Percentiles rank a stretch among this genome's conserved stretches.
Evolutionary conservation across 2,329 filamentous ascomycete genomes (phyloP).

Genomic region (Biscogniauxia sp.): DNA sequence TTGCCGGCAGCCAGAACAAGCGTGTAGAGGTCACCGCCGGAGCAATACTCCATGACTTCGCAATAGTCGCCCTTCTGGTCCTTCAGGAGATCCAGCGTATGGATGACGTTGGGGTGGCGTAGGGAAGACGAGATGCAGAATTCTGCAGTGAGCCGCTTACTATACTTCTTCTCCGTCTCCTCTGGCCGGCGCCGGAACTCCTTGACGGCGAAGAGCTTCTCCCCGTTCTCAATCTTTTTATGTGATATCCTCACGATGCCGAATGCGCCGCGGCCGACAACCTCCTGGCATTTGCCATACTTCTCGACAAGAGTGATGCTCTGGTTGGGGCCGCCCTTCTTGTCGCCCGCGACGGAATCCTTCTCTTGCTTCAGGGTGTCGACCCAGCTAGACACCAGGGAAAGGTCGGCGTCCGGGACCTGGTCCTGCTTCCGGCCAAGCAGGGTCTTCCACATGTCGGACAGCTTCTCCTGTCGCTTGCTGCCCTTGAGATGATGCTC

Average conservation of each 20-base stretch:
- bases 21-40: constrained; percentile 92
- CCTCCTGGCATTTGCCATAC: constrained; percentile 97
- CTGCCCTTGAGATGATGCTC: constrained; percentile 86
- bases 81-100: constrained; percentile 91
- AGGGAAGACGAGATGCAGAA: constrained; percentile 98
- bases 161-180: constrained; percentile 95
- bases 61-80: constrained; percentile 97
- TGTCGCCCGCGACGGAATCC: constrained; percentile 71
- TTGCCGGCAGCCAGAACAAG: constrained; percentile 88
- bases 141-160: constrained; percentile 93
- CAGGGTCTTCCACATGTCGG: constrained; percentile 84
- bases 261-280: constrained; percentile 93
- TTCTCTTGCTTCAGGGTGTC: constrained; percentile 89
- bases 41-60: constrained; percentile 99
- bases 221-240: constrained; percentile 84
- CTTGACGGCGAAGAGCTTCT: constrained; percentile 96
- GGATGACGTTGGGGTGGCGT: constrained; percentile 95
- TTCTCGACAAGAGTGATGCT: constrained; percentile 86
- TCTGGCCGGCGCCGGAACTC: constrained; percentile 93
- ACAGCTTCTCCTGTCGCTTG: constrained; percentile 90
- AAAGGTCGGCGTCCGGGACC: constrained; percentile 74
- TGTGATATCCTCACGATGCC: constrained; percentile 97
- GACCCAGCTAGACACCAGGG: constrained; percentile 93
- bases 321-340: constrained; percentile 71
- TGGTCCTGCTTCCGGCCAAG: constrained; percentile 81